phyloP scores from a whole-genome alignment of 805 yeast genomes.

The Candida stauntonica region DNA sequence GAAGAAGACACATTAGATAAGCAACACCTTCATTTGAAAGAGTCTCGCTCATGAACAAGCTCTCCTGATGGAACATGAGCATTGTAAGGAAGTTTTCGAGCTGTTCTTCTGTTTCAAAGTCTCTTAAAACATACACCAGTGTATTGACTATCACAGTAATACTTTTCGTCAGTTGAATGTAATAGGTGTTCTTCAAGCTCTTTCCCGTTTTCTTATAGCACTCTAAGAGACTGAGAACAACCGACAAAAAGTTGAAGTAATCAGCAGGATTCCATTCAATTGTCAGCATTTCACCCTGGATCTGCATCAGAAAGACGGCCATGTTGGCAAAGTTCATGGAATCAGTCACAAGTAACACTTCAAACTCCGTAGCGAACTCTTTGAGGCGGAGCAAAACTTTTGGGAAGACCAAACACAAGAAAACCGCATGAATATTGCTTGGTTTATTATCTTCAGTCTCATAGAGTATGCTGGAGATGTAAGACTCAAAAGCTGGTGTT shows the following conservation, averaged over 20 bases:
- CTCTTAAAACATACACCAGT: conserved; percentile 18
- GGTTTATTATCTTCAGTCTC: conserved; percentile 13
- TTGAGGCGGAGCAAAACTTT: conserved; percentile 27
- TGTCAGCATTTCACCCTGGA: conserved; percentile 20
- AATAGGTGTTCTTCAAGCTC: conserved; percentile 14
- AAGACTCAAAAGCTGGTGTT: conserved; percentile 19
- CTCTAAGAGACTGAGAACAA: conserved; percentile 21
- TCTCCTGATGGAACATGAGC: conserved; percentile 30
- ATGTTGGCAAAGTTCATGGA: conserved; percentile 20
- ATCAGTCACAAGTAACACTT: conserved; percentile 15
- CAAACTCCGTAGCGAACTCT: conserved; percentile 27
- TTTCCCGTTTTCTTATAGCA: conserved; percentile 19
- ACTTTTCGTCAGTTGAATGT: conserved; percentile 16
- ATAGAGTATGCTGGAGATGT: conserved; percentile 14
- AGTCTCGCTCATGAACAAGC: conserved; percentile 27
- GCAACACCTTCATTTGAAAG: conserved; percentile 33
- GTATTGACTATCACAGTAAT: conserved; percentile 17
- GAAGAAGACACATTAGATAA: conserved; percentile 29
- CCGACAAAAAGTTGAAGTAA: conserved; percentile 25
- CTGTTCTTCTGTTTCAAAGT: conserved; percentile 20
- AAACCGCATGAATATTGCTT: conserved; percentile 17
- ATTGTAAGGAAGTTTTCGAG: conserved; percentile 28
- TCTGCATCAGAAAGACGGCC: conserved; percentile 17
- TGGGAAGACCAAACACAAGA: conserved; percentile 27
- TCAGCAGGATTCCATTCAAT: conserved; percentile 27